Evolutionary conservation across 164 flowering plant genomes (phyloP).

Genomic region (Vitis amurensis): DNA sequence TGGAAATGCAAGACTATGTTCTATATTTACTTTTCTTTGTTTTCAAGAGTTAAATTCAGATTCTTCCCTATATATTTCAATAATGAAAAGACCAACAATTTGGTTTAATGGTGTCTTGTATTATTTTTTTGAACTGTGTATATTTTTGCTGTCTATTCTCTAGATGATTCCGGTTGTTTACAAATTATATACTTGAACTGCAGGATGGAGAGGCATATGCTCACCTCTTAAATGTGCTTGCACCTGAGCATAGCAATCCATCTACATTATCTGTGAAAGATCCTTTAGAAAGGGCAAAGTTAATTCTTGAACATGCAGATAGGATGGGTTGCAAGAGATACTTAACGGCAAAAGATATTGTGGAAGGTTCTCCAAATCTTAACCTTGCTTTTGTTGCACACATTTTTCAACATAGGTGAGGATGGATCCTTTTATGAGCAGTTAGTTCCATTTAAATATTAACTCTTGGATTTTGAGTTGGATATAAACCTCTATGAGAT

Average conservation of each 20-base stretch:
- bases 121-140: not conserved
- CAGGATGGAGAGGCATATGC: conserved; percentile 97
- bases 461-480: not conserved
- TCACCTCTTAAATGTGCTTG: conserved; percentile 74
- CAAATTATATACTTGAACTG: conserved; percentile 11
- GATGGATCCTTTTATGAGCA: not conserved
- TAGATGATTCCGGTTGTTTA: not conserved
- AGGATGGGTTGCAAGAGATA: conserved; percentile 93
- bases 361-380: conserved; percentile 92
- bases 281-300: conserved; percentile 63
- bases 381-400: conserved; percentile 96
- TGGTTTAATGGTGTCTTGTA: not conserved
- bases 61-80: not conserved
- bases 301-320: conserved; percentile 90
- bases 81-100: not conserved
- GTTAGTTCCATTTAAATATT: not conserved
- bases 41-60: not conserved
- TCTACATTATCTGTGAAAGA: conserved; percentile 57
- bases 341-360: conserved; percentile 84
- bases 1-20: no score
- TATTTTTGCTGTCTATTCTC: not conserved
- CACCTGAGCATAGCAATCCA: conserved; percentile 76
- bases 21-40: not conserved
- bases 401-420: conserved; percentile 89
- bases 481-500: not conserved